Evolutionary conservation across 1,284 basidiomycete genomes (phyloP).

Genomic region (Ceratobasidium sp.): DNA sequence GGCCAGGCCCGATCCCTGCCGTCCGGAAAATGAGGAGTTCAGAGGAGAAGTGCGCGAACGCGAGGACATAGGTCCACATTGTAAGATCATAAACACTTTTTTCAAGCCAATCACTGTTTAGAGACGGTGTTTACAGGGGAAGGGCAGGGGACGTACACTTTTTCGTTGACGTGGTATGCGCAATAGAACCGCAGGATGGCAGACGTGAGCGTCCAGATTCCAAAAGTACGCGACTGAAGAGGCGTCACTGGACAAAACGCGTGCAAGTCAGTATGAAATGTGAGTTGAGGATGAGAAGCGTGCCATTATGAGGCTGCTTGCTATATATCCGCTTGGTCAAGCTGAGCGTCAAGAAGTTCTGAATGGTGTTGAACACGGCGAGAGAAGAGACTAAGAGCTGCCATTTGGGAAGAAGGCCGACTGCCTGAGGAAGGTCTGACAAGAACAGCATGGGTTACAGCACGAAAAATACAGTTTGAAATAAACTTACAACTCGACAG

Average conservation of each 20-base stretch:
- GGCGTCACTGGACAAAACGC: conserved; percentile 71
- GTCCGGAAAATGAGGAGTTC: conserved; percentile 88
- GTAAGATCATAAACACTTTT: conserved; percentile 90
- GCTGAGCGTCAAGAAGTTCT: conserved; percentile 82
- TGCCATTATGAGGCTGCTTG: conserved; percentile 62
- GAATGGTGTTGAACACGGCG: conserved; percentile 84
- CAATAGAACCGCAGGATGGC: conserved; percentile 84
- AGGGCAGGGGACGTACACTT: conserved; percentile 65
- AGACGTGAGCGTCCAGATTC: conserved; percentile 86
- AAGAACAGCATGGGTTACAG: not conserved
- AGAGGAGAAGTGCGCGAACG: conserved; percentile 87
- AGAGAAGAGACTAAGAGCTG: conserved; percentile 80
- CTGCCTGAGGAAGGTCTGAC: conserved; percentile 67
- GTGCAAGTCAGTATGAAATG: not conserved
- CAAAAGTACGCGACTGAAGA: conserved; percentile 88
- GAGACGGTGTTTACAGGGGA: conserved; percentile 42
- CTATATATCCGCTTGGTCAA: conserved; percentile 83
- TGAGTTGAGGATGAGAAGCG: conserved; percentile 40
- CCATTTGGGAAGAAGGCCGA: conserved; percentile 86
- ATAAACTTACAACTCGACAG: conserved; percentile 12
- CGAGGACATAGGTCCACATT: conserved; percentile 87
- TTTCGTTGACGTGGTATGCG: conserved; percentile 85
- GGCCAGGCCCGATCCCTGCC: conserved; percentile 70
- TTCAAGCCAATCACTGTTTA: conserved; percentile 11
- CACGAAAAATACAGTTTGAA: not conserved